Base-by-base conservation (phyloP, 495 filamentous ascomycete genomes). In the Thozetella sp. region DNA sequence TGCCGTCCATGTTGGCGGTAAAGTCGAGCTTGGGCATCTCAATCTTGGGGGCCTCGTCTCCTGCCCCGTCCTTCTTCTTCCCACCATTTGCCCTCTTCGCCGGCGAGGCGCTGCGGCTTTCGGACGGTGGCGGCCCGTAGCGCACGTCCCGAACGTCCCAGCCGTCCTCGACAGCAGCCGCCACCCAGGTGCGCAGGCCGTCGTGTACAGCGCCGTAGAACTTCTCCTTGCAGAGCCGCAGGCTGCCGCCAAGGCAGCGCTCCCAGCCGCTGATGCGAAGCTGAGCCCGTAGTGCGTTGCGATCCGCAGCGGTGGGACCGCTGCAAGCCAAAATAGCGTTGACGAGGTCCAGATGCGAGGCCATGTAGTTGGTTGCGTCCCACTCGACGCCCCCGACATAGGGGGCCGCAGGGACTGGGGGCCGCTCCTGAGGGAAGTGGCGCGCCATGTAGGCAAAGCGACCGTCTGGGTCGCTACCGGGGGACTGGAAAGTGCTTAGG, bases 381-480 rank as follows among this genome's bases (percentile, higher is more conserved):
- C 96, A 99, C 76, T 99, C 95, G 13, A 99, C 95, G 52, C 96
- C 95, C 43, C 95, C 96, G 51, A 99, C 93, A 71, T 98, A 97
- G 10, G 95, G 96, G 19, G 94, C 94, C 22, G 96, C 93, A 13
- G 95, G 93, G 4, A 97, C 91, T 0, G 94, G 95, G 4, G 93
- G 91, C 1, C 92, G 88, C 59, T 92, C 89, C n/a, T 83, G 79
- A 0, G 95, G 95, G 72, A 97, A 99, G 72, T 97, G 88, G 12
- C 83, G 81, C 53, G 83, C 74, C 67, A 84, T 81, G 76, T 93
- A 94, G 10, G 64, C 68, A 52, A 69, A 63, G 12, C 69, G 27
- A 19, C 71, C 65, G 15, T 76, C 71, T 52, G 22, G 15, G 58
- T 69, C 61, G 45, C 72, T 65, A 51, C 70, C 66, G 40, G 76